Evolutionary conservation across 495 filamentous ascomycete species (phyloP).

Genomic region (Lasiosphaeria miniovina): DNA sequence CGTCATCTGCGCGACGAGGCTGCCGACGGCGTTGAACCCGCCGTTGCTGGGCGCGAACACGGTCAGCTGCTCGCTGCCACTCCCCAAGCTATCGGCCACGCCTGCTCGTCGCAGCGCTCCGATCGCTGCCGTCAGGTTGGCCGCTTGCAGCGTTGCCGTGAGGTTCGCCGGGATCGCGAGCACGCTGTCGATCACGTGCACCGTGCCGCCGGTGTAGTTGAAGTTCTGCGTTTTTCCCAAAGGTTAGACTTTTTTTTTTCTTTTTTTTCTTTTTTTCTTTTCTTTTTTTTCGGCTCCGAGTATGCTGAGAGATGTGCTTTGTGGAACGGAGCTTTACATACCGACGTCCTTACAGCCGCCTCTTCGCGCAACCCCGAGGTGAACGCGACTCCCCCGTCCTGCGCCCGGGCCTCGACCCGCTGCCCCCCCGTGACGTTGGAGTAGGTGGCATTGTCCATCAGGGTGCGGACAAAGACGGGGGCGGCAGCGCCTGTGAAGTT

Average conservation of each 20-base stretch:
- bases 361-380: constrained; percentile 38
- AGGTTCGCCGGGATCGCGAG: constrained; percentile 55
- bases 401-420: constrained; percentile 28
- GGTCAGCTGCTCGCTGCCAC: constrained; percentile 51
- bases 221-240: constrained; percentile 44
- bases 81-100: constrained; percentile 42
- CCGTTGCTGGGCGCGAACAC: constrained; percentile 58
- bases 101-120: constrained; percentile 53
- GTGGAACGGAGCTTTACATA: constrained; percentile 10
- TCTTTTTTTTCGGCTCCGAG: too few species aligned
- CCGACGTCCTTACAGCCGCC: constrained; percentile 35
- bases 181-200: constrained; percentile 63
- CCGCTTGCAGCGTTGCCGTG: constrained; percentile 43
- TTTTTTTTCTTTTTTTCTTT: too few species aligned
- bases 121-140: constrained; percentile 54
- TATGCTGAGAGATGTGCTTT: too few species aligned
- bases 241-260: too few species aligned
- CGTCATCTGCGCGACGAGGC: constrained; percentile 45
- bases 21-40: constrained; percentile 59
- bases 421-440: constrained; percentile 45
- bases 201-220: constrained; percentile 59
- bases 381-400: constrained; percentile 35
- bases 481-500: constrained; percentile 31
- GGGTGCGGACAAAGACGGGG: constrained; percentile 51
- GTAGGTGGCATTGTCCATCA: constrained; percentile 50